Evolutionary conservation across 495 filamentous ascomycete genomes (phyloP), one percentile per base, ranked within the genome.

Genomic region (Talaromyces adpressus): DNA sequence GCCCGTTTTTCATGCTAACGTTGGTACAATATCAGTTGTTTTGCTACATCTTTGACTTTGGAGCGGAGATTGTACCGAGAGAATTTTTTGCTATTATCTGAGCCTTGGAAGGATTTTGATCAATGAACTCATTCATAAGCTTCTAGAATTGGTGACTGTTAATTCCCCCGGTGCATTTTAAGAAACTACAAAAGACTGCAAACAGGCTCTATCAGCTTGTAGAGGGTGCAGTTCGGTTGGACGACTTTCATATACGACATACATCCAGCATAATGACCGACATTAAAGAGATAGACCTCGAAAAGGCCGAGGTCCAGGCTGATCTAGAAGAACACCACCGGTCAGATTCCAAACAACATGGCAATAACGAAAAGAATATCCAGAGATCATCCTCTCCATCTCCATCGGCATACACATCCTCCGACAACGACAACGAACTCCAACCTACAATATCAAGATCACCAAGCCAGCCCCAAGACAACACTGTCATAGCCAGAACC

Each of bases 401-500:
- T 2, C 23, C 52, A 25, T 56, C 27, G 22, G 4, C 22, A 56
- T 25, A 22, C n/a, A 14, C 52, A 14, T 25, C 22, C n/a, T 49
- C 45, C n/a, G 23, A 29, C 12, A 9, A 29, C 52, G 52, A 27
- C 27, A 29, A 14, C 14, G 52, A 56, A 29, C 22, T 12, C 9
- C 52, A 25, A 22, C 22, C 23, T 0, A 27, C 36, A 4, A 16
- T 29, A 27, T 56, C 52, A 25, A 56, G 23, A 12, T 56, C 52
- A 22, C 11, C 52, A 56, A 61, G 59, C 25, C 59, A 22, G 5
- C 0, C 61, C 32, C 32, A 36, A 27, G 45, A 57, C 6, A 16
- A 45, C 18, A 57, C 23, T 0, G 23, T 56, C 52, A 25, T 56
- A 56, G 2, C 52, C 11, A 68, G 71, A 36, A 77, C 75, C 2